A percentile compares a stretch with the other conserved stretches of the same genome.
Evolutionary conservation across 768 basidiomycete species (phyloP).

Genomic region (Boletus bicolor): DNA sequence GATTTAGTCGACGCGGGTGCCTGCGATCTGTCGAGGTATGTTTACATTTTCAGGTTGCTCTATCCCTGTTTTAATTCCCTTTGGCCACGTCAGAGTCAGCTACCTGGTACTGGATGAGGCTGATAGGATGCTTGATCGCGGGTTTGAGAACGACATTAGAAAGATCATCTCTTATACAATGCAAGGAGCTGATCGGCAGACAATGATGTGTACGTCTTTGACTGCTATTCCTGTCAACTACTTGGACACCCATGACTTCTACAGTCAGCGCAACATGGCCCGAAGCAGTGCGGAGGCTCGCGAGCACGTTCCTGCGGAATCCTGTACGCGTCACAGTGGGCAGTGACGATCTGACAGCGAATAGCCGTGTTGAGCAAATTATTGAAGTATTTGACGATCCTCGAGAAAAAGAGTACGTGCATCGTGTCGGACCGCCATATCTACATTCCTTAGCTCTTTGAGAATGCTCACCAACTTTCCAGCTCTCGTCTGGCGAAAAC

Average conservation of each 20-base stretch:
- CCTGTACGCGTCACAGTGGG: slow-evolving; percentile 93
- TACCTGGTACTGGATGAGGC: slow-evolving; percentile 98
- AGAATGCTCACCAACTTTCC: background rate
- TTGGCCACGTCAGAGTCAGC: slow-evolving; percentile 52
- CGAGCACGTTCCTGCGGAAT: slow-evolving; percentile 78
- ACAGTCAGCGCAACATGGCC: slow-evolving; percentile 99
- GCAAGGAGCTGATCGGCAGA: slow-evolving; percentile 72
- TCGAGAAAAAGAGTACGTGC: slow-evolving; percentile 79
- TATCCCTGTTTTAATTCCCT: background rate
- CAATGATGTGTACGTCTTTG: slow-evolving; percentile 83
- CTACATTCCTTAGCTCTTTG: background rate
- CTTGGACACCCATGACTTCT: background rate
- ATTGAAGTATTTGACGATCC: slow-evolving; percentile 90
- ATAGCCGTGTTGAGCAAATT: slow-evolving; percentile 86
- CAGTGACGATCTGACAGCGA: slow-evolving; percentile 91
- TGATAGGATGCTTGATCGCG: slow-evolving; percentile 96
- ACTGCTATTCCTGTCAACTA: too few relatives aligned
- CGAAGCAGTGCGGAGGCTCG: slow-evolving; percentile 85
- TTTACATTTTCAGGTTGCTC: slow-evolving; percentile 4
- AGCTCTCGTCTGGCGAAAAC: slow-evolving; percentile 61
- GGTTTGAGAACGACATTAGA: slow-evolving; percentile 97
- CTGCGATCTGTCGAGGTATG: slow-evolving; percentile 76
- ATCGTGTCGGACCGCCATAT: background rate
- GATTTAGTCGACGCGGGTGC: slow-evolving; percentile 88
- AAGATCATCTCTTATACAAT: slow-evolving; percentile 78